Percentiles rank a stretch among this genome's conserved stretches.
phyloP scores from a whole-genome alignment of 805 yeast species.

The Jamesozyma rosinii region DNA sequence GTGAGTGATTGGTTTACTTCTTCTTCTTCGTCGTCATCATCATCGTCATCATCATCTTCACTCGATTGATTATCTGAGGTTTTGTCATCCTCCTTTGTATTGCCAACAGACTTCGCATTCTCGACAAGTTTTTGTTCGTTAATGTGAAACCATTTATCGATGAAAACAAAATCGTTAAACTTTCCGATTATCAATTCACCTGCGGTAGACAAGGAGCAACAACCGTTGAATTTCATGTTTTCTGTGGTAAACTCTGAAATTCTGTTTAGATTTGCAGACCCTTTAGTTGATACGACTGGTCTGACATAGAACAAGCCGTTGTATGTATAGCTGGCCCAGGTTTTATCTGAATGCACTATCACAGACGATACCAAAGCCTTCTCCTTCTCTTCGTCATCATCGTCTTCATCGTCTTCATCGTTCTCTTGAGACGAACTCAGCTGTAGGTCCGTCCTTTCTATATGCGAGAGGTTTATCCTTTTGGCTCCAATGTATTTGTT shows the following conservation, averaged over 20 bases:
- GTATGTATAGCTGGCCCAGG: constrained; percentile 30
- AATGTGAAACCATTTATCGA: constrained; percentile 19
- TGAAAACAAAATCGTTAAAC: constrained; percentile 14
- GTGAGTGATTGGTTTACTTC: constrained; percentile 6
- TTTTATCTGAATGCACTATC: constrained; percentile 26
- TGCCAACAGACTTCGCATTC: constrained; percentile 2
- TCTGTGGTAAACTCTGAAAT: constrained; percentile 17
- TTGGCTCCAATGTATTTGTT: constrained; percentile 66
- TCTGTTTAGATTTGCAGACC: constrained; percentile 6
- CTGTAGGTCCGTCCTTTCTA: constrained; percentile 14
- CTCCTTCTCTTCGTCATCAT: constrained; percentile 6
- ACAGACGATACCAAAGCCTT: constrained; percentile 16
- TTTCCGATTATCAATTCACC: constrained; percentile 26
- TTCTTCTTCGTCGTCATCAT: constrained; percentile 14
- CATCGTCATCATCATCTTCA: constrained; percentile 8
- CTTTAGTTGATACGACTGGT: constrained; percentile 21
- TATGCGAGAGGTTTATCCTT: constrained; percentile 35
- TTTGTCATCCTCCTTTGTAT: not conserved
- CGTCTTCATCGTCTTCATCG: constrained; percentile 7
- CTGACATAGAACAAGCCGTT: constrained; percentile 19
- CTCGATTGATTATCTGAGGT: not conserved
- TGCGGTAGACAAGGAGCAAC: constrained; percentile 19
- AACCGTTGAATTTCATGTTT: constrained; percentile 20
- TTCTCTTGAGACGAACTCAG: constrained; percentile 14
- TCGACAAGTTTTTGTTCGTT: constrained; percentile 2